Conservation (phyloP, 2,329 filamentous ascomycete genomes). For the Clonostachys rosea region DNA sequence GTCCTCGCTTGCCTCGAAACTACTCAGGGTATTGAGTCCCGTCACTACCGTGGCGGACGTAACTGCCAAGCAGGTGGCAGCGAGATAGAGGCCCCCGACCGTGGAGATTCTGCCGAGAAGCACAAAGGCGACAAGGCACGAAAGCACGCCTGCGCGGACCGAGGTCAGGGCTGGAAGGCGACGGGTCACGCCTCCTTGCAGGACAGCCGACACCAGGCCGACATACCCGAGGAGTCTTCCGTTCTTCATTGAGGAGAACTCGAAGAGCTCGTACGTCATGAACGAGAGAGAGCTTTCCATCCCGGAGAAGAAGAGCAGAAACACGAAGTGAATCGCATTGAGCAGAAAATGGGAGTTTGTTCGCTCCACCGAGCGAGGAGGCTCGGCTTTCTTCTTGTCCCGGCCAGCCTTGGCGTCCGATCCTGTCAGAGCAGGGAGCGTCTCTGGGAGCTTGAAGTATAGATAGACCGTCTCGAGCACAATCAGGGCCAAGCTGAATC, state of each 20-base stretch:
- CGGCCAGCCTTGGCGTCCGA: slow-evolving; percentile 12
- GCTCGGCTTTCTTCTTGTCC: slow-evolving; percentile 11
- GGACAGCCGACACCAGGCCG: slow-evolving; percentile 83
- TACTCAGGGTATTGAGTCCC: slow-evolving; percentile 84
- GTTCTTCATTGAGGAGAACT: slow-evolving; percentile 73
- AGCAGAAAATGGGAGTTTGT: slow-evolving; percentile 83
- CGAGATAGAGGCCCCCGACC: slow-evolving; percentile 69
- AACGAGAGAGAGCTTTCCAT: slow-evolving; percentile 98
- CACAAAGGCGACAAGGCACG: slow-evolving; percentile 76
- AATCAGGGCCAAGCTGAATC: slow-evolving; percentile 80
- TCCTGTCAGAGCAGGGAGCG: slow-evolving; percentile 57
- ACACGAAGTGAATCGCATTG: slow-evolving; percentile 81
- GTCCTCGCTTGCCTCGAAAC: slow-evolving; percentile 75
- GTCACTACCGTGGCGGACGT: slow-evolving; percentile 95
- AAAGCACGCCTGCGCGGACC: slow-evolving; percentile 72
- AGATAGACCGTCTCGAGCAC: slow-evolving; percentile 85
- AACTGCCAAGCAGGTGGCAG: slow-evolving; percentile 78
- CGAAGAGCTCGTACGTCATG: slow-evolving; percentile 93
- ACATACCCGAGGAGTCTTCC: slow-evolving; percentile 86
- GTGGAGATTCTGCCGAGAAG: slow-evolving; percentile 68
- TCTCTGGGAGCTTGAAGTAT: slow-evolving; percentile 82
- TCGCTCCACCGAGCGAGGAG: slow-evolving; percentile 30
- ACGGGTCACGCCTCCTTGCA: slow-evolving; percentile 88
- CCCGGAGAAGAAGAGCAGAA: slow-evolving; percentile 94
- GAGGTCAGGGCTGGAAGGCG: slow-evolving; percentile 76